These are phyloP conservation scores for Sphaerosporella brunnea DNA, from an alignment of 495 filamentous ascomycete genomes.

Conservation along the genomic window DNA sequence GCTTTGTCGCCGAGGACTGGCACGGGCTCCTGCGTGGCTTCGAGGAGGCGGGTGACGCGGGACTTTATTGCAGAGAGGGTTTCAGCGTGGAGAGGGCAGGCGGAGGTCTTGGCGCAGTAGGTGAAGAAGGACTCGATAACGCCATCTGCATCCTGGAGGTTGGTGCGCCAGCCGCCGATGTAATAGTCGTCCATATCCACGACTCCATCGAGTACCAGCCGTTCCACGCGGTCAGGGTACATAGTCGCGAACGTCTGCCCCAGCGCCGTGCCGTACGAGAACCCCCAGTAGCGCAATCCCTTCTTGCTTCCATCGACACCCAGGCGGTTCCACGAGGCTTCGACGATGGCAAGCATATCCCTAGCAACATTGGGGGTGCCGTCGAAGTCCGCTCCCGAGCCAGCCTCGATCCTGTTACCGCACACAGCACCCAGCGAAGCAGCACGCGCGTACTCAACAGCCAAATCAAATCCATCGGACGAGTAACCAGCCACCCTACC, in stretches of 20 bases:
- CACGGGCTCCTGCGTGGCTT: constrained; percentile 33
- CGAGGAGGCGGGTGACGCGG: constrained; percentile 30
- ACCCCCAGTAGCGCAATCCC: constrained; percentile 38
- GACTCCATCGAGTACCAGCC: constrained; percentile 34
- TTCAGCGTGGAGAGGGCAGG: constrained; percentile 32
- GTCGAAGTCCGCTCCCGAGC: constrained; percentile 7
- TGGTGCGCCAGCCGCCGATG: constrained; percentile 31
- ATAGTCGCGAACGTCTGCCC: constrained; percentile 36
- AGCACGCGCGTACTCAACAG: constrained; percentile 8
- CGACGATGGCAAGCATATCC: constrained; percentile 22
- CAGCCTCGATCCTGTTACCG: constrained; percentile 1
- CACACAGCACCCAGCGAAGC: constrained; percentile 7
- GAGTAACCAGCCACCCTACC: constrained; percentile 7
- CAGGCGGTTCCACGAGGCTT: constrained; percentile 11
- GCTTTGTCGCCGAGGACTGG: constrained; percentile 26
- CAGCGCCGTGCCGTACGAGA: constrained; percentile 37
- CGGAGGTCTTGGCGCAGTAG: constrained; percentile 31
- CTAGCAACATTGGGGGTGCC: constrained; percentile 20
- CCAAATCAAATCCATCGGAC: constrained; percentile 7
- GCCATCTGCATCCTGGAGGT: constrained; percentile 36
- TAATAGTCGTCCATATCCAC: constrained; percentile 35
- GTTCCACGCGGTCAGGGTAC: constrained; percentile 33
- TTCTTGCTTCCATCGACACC: constrained; percentile 26
- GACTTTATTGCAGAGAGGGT: constrained; percentile 30
- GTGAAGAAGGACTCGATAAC: constrained; percentile 37